A percentile compares a stretch with the other conserved stretches of the same genome.
These are phyloP conservation scores for Hypoxylon lenormandii DNA, from an alignment of 495 filamentous ascomycete species.

Conservation along the genomic window DNA sequence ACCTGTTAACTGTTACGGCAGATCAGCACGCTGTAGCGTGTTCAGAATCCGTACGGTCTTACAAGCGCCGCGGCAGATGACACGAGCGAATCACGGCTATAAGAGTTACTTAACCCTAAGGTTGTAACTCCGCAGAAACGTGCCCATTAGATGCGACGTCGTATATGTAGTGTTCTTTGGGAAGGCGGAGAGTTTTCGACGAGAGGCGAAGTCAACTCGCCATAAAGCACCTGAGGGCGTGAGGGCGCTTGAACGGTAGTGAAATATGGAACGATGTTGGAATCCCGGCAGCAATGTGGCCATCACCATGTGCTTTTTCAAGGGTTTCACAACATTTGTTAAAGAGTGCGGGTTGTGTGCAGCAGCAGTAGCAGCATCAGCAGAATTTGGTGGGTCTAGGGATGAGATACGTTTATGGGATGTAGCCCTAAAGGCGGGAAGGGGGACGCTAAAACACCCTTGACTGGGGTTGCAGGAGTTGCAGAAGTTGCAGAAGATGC, in stretches of 20 bases:
- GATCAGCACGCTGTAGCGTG: slow-evolving; percentile 19
- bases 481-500: neutral
- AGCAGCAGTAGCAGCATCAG: too few species aligned
- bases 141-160: slow-evolving; percentile 29
- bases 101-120: slow-evolving; percentile 11
- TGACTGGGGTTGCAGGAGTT: neutral
- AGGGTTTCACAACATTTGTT: too few species aligned
- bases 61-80: slow-evolving; percentile 29
- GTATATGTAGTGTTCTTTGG: slow-evolving; percentile 32
- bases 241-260: slow-evolving; percentile 1
- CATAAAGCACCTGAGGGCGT: slow-evolving; percentile 1
- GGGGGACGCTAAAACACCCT: slow-evolving; percentile 1
- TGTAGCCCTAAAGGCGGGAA: slow-evolving; percentile 9
- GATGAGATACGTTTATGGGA: slow-evolving; percentile 4
- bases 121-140: slow-evolving; percentile 18
- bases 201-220: slow-evolving; percentile 6
- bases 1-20: slow-evolving; percentile 21
- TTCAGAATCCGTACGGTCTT: slow-evolving; percentile 4
- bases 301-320: too few species aligned
- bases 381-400: neutral
- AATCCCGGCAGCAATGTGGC: too few species aligned
- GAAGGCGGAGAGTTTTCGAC: neutral
- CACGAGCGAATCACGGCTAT: slow-evolving; percentile 5
- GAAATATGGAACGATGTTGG: too few species aligned
- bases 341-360: too few species aligned